phyloP scores from a whole-genome alignment of 2,329 filamentous ascomycete genomes.

The Xenoacremonium recifei region DNA sequence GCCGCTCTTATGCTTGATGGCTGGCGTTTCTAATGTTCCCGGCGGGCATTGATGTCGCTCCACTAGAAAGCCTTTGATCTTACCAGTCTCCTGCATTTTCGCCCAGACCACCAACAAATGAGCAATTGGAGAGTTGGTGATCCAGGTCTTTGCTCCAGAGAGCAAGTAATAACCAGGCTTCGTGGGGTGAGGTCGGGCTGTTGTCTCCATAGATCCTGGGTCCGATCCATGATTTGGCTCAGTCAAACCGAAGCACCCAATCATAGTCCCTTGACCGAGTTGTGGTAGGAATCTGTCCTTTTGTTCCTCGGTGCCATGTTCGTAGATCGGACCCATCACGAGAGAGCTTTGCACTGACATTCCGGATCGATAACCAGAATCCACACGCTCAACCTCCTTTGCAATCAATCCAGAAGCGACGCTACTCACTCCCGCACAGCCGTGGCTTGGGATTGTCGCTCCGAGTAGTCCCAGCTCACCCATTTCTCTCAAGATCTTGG shows the following conservation, averaged over 20 bases:
- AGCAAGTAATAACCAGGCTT: constrained; percentile 80
- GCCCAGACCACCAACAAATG: constrained; percentile 90
- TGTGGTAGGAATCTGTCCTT: constrained; percentile 80
- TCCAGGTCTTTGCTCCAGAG: constrained; percentile 89
- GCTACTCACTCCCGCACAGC: constrained; percentile 81
- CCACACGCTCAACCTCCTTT: constrained; percentile 84
- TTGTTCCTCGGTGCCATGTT: constrained; percentile 80
- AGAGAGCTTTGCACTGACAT: constrained; percentile 93
- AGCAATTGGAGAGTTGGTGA: constrained; percentile 88
- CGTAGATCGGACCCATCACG: constrained; percentile 87
- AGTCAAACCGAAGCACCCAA: constrained; percentile 86
- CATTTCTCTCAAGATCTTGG: constrained; percentile 85
- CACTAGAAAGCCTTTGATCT: constrained; percentile 90
- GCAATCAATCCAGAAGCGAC: constrained; percentile 87
- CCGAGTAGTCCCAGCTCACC: constrained; percentile 86
- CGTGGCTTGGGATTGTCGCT: constrained; percentile 85
- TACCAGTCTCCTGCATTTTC: constrained; percentile 85
- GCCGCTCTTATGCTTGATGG: constrained; percentile 93
- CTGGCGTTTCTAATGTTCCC: constrained; percentile 86
- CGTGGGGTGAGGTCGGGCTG: constrained; percentile 77
- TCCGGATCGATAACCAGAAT: constrained; percentile 86
- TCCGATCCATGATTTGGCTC: constrained; percentile 93
- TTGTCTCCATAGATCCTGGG: constrained; percentile 86
- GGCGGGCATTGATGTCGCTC: constrained; percentile 81
- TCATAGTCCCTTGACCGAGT: constrained; percentile 77